Evolutionary conservation across 768 basidiomycete genomes (phyloP).

Genomic region (Lentinula boryana): DNA sequence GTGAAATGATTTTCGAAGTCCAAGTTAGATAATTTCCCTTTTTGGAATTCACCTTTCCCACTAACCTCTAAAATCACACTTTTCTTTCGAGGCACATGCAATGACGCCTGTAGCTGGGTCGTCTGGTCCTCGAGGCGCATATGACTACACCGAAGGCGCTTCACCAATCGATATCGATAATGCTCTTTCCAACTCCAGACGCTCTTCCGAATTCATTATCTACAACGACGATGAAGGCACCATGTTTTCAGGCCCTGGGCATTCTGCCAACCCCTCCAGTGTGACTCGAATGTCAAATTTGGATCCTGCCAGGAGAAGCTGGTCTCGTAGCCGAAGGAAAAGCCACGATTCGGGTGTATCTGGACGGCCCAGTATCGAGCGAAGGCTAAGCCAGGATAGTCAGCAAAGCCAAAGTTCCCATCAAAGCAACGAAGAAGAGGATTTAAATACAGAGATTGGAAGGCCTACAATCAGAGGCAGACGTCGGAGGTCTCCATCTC

Average conservation of each 20-base stretch:
- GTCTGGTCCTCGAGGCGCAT: constrained; percentile 14
- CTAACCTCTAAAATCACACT: neutral
- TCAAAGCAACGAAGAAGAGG: constrained; percentile 29
- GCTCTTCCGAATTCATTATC: constrained; percentile 55
- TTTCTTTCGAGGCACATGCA: constrained; percentile 20
- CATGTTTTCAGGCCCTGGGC: constrained; percentile 76
- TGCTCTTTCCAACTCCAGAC: constrained; percentile 46
- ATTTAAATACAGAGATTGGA: constrained; percentile 15
- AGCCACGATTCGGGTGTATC: constrained; percentile 41
- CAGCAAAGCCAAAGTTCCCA: constrained; percentile 37
- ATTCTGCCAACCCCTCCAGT: constrained; percentile 69
- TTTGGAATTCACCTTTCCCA: neutral
- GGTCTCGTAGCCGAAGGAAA: constrained; percentile 42
- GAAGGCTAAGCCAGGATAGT: constrained; percentile 44
- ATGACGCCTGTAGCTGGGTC: constrained; percentile 36
- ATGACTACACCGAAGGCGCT: constrained; percentile 86
- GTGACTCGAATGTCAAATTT: constrained; percentile 72
- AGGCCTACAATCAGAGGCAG: constrained; percentile 21
- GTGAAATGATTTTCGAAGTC: too few relatives aligned
- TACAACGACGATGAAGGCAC: constrained; percentile 57
- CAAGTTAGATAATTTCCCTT: neutral
- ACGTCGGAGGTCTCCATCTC: constrained; percentile 28
- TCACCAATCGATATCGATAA: constrained; percentile 66
- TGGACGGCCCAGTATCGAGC: constrained; percentile 22
- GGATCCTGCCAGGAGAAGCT: constrained; percentile 47